Base-by-base conservation (phyloP, 768 basidiomycete genomes). In the Boletus rufocinnamomeus region DNA sequence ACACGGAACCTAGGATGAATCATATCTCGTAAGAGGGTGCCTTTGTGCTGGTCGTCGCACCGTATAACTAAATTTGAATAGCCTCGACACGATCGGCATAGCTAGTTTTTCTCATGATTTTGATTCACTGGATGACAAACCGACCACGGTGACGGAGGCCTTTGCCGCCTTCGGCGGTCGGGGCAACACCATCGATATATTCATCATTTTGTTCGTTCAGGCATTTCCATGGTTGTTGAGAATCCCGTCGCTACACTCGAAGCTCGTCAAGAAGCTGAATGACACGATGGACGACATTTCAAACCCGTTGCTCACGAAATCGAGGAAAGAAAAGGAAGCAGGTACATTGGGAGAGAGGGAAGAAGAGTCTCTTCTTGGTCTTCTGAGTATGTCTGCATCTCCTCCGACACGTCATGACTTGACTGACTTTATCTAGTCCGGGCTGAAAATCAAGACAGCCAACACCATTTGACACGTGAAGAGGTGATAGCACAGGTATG, bases 51-150 rank as follows among this genome's bases (percentile, higher is more conserved):
- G 14, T 41, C 19, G 5, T 34, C 8, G 3, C 10, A 5, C 0
- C 13, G 11, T n/a, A 48, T 51, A 11, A 49, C 6, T 11, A 17
- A 19, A 27, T 14, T 49, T 19, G 23, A n/a, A 5, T 47, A 78
- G 78, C 3, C 69, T 81, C 6, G 80, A 82, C 62, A 75, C 71
- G 77, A 30, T 30, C 6, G 28, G 28, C 28, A 30, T 30, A 30
- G 6, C 77, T 4, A 75, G 80, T 1, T 79, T 81, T 63, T 75
- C 77, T 10, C 77, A 80, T 64, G 71, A 80, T 59, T 81, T 81
- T 57, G 73, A 73, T 9, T 66, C 77, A 0, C 69, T 82, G 17
- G 71, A 74, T 2, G 78, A 78, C 17, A 71, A 76, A 56, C 37
- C 27, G 5, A 50, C 67, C 8, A 44, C 66, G 0, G 71, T 76